Percentiles rank a stretch among this genome's conserved stretches.
phyloP scores from a whole-genome alignment of 768 basidiomycete species.

The Lepiota brunneoincarnata region DNA sequence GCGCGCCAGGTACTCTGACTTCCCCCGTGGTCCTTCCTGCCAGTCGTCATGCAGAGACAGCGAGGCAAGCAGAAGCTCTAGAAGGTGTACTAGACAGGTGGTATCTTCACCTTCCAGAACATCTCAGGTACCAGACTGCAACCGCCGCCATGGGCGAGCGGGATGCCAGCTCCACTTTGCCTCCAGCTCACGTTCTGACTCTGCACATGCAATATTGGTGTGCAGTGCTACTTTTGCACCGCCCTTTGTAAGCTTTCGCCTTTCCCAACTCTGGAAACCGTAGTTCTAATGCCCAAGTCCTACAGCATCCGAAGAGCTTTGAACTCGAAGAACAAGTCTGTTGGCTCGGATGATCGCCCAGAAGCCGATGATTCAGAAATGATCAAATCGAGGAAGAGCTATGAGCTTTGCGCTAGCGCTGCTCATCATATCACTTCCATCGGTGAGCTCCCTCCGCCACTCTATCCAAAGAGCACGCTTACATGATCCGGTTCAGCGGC shows the following conservation, averaged over 20 bases:
- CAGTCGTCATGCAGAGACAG: slow-evolving; percentile 52
- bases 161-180: slow-evolving; percentile 36
- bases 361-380: slow-evolving; percentile 53
- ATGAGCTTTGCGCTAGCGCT: slow-evolving; percentile 71
- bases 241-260: slow-evolving; percentile 64
- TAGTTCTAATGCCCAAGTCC: slow-evolving; percentile 8
- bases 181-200: slow-evolving; percentile 55
- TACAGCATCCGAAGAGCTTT: slow-evolving; percentile 40
- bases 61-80: slow-evolving; percentile 36
- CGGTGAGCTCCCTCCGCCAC: slow-evolving; percentile 33
- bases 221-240: slow-evolving; percentile 67
- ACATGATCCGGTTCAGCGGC: slow-evolving; percentile 34
- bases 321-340: slow-evolving; percentile 35
- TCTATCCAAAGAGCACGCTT: background rate
- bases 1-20: background rate
- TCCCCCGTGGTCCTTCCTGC: slow-evolving; percentile 13
- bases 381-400: slow-evolving; percentile 56
- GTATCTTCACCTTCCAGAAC: slow-evolving; percentile 68
- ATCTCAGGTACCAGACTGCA: slow-evolving; percentile 61
- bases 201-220: slow-evolving; percentile 90
- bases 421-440: slow-evolving; percentile 79
- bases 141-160: slow-evolving; percentile 25
- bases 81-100: slow-evolving; percentile 70
- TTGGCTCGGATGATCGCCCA: slow-evolving; percentile 43
- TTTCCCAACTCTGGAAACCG: slow-evolving; percentile 3